These are phyloP conservation scores for Aspergillus nanangensis DNA, from an alignment of 495 filamentous ascomycete genomes.

Conservation along the genomic window DNA sequence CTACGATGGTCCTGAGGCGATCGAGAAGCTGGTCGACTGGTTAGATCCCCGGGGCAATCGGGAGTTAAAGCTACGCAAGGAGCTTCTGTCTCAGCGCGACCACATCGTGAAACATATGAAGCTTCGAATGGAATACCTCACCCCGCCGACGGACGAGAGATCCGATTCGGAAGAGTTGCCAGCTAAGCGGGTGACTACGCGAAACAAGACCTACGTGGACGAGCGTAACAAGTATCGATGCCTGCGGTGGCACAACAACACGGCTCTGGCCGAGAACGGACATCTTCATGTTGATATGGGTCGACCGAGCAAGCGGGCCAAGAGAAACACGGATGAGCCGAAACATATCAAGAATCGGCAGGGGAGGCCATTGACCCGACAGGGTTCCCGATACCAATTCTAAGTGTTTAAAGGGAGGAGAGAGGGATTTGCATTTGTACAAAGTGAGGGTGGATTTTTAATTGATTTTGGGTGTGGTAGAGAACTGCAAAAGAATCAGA, in stretches of 20 bases:
- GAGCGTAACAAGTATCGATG: constrained; percentile 59
- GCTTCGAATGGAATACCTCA: constrained; percentile 67
- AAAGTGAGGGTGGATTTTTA: no score
- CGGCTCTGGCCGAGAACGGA: constrained; percentile 69
- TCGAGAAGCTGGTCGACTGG: constrained; percentile 82
- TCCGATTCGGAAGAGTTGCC: constrained; percentile 52
- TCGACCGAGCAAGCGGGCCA: constrained; percentile 56
- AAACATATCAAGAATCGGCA: constrained; percentile 43
- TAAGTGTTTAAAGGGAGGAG: no score
- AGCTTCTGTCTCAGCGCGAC: constrained; percentile 71
- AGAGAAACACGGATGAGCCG: constrained; percentile 45
- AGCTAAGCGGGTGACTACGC: constrained; percentile 69
- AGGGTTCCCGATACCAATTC: constrained; percentile 44
- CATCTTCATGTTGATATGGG: constrained; percentile 79
- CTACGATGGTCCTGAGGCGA: constrained; percentile 69
- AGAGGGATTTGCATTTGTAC: no score
- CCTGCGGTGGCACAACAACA: constrained; percentile 76
- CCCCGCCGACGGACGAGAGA: constrained; percentile 45
- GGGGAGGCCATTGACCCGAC: constrained; percentile 44
- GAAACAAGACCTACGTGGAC: constrained; percentile 65
- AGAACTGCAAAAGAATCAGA: not conserved
- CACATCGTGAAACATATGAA: constrained; percentile 78
- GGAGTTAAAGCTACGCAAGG: constrained; percentile 80
- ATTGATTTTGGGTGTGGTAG: constrained; percentile 1
- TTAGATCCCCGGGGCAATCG: constrained; percentile 79